Percentiles rank a stretch among this genome's conserved stretches.
phyloP scores from a whole-genome alignment of 768 basidiomycete genomes.

The Dioszegia aurantiaca region DNA sequence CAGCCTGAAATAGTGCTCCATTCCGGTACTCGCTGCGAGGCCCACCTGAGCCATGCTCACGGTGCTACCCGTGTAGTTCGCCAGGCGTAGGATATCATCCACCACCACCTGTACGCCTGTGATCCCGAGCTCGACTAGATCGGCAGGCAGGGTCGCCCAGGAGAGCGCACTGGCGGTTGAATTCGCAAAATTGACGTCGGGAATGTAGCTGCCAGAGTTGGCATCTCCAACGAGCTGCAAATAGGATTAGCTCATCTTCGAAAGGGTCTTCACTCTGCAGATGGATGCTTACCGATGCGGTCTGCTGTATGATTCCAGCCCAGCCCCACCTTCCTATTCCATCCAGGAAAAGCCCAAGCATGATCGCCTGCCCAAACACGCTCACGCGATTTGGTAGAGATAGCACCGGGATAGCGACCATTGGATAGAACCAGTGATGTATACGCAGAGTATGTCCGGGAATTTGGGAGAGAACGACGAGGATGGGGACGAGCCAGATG shows the following conservation, averaged over 20 bases:
- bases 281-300: constrained; percentile 24
- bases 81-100: constrained; percentile 31
- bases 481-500: constrained; percentile 28
- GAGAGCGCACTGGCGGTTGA: constrained; percentile 14
- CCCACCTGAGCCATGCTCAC: constrained; percentile 6
- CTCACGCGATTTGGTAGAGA: constrained; percentile 36
- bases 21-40: constrained; percentile 5
- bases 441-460: constrained; percentile 33
- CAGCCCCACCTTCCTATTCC: constrained; percentile 45
- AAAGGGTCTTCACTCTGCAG: too few relatives aligned
- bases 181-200: constrained; percentile 20
- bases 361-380: constrained; percentile 35
- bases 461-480: constrained; percentile 35
- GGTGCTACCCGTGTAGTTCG: constrained; percentile 19
- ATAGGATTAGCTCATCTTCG: background rate
- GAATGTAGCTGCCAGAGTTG: constrained; percentile 17
- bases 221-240: constrained; percentile 26
- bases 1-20: constrained; percentile 39
- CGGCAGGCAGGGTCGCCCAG: constrained; percentile 13
- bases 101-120: constrained; percentile 31
- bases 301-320: constrained; percentile 36
- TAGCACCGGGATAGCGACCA: constrained; percentile 37
- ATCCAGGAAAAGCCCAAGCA: constrained; percentile 42
- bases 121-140: constrained; percentile 13
- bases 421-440: constrained; percentile 40